Percentiles rank a stretch among this genome's conserved stretches.
These are phyloP conservation scores for Ceratocystis eucalypticola DNA, from an alignment of 2,329 filamentous ascomycete genomes.

Conservation along the genomic window DNA sequence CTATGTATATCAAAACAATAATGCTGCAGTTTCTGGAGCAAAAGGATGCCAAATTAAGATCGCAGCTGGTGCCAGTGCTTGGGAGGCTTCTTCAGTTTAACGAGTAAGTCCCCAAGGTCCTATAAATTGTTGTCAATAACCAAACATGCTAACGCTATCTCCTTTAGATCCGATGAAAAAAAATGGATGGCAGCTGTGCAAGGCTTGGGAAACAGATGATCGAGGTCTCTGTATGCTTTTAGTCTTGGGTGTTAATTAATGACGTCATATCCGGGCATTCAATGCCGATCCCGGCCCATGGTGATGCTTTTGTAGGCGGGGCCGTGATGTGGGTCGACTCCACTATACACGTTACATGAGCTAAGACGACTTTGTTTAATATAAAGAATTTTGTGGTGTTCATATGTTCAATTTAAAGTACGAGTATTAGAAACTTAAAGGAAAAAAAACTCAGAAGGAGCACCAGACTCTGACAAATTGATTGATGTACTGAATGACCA, in stretches of 20 bases:
- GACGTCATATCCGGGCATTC: neutral
- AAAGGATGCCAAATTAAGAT: conserved; percentile 61
- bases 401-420: neutral
- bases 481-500: neutral
- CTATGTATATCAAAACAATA: conserved; percentile 66
- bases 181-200: conserved; percentile 24
- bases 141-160: conserved; percentile 8
- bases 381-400: neutral
- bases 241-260: neutral
- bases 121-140: conserved; percentile 20
- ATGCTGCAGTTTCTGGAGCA: conserved; percentile 70
- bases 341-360: conserved; percentile 8
- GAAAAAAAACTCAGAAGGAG: neutral
- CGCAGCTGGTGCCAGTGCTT: conserved; percentile 64
- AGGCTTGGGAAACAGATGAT: conserved; percentile 21
- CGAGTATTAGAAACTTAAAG: neutral
- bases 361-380: neutral
- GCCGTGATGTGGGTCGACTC: conserved; percentile 10
- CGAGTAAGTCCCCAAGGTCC: conserved; percentile 39
- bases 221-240: neutral
- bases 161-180: conserved; percentile 22
- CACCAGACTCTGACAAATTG: too few species aligned
- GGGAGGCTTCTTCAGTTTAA: conserved; percentile 66
- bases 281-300: neutral
- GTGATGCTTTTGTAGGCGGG: neutral